A percentile compares a stretch with the other conserved stretches of the same genome.
Conservation (phyloP, 164 flowering plant genomes). For the Tetracentron sinense region DNA sequence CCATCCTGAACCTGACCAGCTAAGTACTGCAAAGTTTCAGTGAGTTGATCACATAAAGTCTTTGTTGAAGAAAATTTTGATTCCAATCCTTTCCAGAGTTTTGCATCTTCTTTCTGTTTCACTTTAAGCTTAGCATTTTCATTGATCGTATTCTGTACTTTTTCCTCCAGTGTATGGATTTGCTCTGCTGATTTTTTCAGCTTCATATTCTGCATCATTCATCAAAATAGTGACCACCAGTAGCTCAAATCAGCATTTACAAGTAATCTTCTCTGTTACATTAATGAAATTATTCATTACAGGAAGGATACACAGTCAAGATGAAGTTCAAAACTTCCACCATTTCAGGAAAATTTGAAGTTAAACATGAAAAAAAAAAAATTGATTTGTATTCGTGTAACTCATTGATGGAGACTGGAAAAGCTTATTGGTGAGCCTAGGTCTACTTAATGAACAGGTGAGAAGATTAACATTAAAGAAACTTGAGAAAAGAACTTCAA, state of each 20-base stretch:
- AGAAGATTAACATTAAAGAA: too few relatives aligned
- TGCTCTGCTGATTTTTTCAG: conserved; percentile 73
- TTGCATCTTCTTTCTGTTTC: conserved; percentile 85
- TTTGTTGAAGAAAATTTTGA: conserved; percentile 85
- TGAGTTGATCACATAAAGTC: conserved; percentile 78
- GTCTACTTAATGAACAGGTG: too few relatives aligned
- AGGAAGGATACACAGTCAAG: background rate
- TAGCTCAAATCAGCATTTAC: background rate
- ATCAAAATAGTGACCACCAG: conserved; percentile 2
- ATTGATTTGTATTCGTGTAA: too few relatives aligned
- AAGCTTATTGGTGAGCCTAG: too few relatives aligned
- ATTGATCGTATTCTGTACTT: conserved; percentile 66
- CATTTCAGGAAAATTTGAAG: background rate
- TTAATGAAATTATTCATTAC: background rate
- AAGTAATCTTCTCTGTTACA: background rate
- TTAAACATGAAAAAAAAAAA: background rate
- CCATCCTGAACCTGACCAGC: conserved; percentile 84
- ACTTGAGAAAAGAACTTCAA: background rate
- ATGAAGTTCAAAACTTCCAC: background rate
- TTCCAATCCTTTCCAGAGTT: conserved; percentile 89
- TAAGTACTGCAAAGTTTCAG: conserved; percentile 76
- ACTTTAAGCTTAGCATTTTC: conserved; percentile 90
- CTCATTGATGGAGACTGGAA: too few relatives aligned
- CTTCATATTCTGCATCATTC: conserved; percentile 57
- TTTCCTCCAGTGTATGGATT: conserved; percentile 66